Base-by-base conservation (phyloP, 2,329 filamentous ascomycete species). In the Macrophomina tecta region DNA sequence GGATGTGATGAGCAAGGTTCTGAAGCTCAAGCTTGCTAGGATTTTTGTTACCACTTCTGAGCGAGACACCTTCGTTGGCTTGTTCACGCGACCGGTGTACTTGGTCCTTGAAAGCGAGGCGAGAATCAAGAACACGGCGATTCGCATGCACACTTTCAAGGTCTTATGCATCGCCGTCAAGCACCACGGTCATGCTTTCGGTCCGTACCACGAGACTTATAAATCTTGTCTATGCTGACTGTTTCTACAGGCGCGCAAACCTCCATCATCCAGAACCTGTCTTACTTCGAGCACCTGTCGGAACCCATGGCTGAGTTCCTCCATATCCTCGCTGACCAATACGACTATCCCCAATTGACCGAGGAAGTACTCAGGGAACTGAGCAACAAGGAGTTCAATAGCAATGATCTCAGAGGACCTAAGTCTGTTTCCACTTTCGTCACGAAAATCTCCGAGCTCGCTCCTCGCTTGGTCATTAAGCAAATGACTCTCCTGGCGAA, bases 301-400 rank as follows among this genome's bases (percentile, higher is more conserved):
- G 95, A 99, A 75, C 95, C 95, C 1, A 99, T 99, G 95, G 95
- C 95, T 38, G 96, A 99, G 77, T 97, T 99, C 73, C 83, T 99
- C 4, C 93, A 98, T 73, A 99, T 98, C 74, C 84, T 99, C 32
- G 90, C 94, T 0, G 94, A 98, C 77, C 94, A 97, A 82, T 99
- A 98, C 81, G 95, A 99, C 80, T 97, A 98, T 76, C 92, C 94
- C 16, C 95, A 99, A 75, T 85, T 99, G 8, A 91, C 93, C 4
- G 95, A 97, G 76, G 95, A 99, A 76, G 92, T 98, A 36, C 80
- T 99, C 67, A 90, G 93, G 73, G 95, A 99, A 76, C 87, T 99
- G 71, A 97, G 94, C 77, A 97, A 94, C 80, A 99, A 97, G 77
- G 94, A 98, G 76, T 99, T 98, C 82, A 97, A 96, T 79, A 94